Percentiles rank a stretch among this genome's conserved stretches.
These are phyloP conservation scores for Phylloporus arenicola DNA, from an alignment of 768 basidiomycete species.

Conservation along the genomic window DNA sequence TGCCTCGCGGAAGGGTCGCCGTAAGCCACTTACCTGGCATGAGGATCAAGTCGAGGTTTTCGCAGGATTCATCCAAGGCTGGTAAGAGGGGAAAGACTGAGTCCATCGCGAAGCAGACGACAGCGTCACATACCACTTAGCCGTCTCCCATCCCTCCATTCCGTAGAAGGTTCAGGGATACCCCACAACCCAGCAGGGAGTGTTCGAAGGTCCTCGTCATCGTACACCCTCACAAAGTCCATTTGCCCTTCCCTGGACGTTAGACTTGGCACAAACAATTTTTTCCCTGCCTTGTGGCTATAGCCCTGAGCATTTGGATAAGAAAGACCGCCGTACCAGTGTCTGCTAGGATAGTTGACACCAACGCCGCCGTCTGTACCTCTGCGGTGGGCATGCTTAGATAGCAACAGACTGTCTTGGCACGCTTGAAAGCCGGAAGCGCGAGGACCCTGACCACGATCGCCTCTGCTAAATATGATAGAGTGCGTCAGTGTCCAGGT, in stretches of 20 bases:
- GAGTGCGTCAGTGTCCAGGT: conserved; percentile 2
- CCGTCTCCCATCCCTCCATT: conserved; percentile 42
- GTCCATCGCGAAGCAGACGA: not conserved
- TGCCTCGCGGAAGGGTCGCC: conserved; percentile 8
- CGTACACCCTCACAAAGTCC: conserved; percentile 63
- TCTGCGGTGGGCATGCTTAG: conserved; percentile 76
- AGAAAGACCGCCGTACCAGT: conserved; percentile 39
- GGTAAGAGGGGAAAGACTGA: too few relatives aligned
- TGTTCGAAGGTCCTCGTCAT: conserved; percentile 48
- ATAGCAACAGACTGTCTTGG: conserved; percentile 62
- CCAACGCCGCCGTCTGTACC: conserved; percentile 51
- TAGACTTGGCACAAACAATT: conserved; percentile 69
- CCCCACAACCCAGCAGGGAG: conserved; percentile 68
- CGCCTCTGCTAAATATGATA: conserved; percentile 17
- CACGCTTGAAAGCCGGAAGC: conserved; percentile 45
- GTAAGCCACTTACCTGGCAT: conserved; percentile 49
- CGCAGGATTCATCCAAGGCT: conserved; percentile 31
- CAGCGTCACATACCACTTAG: conserved; percentile 43
- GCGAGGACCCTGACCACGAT: conserved; percentile 46
- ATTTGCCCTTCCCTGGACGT: conserved; percentile 42
- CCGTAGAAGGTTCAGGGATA: conserved; percentile 57
- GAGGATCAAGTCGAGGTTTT: conserved; percentile 56
- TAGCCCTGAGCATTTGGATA: not conserved
- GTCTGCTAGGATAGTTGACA: conserved; percentile 45
- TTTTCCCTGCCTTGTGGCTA: conserved; percentile 44